Base-by-base conservation (phyloP, 768 basidiomycete genomes). In the Royoungia palumana region DNA sequence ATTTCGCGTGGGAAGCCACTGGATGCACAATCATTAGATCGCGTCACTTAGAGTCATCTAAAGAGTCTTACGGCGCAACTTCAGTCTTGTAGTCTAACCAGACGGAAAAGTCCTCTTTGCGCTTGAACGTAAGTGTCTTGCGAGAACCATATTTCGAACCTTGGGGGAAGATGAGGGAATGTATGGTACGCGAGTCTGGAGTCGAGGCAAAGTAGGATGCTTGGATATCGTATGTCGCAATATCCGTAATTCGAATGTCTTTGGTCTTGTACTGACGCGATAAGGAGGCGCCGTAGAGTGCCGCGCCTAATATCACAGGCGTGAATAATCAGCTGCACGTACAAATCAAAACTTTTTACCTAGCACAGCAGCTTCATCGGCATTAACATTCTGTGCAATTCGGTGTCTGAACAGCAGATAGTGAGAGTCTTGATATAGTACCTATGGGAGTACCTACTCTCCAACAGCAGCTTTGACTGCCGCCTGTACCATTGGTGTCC, bases 261-360 rank as follows among this genome's bases (percentile, higher is more conserved):
- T 98, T 99, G 41, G 96, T 96, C 72, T 89, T 88, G 78, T 96
- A 98, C 60, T 90, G 90, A 35, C 87, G 77, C 56, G 87, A 92
- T 22, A 94, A 77, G 20, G 82, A 77, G 4, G 96, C 95, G 14
- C 94, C 96, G 53, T 95, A 84, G 41, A 96, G 83, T 1, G 89
- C 95, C 20, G 95, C 94, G 36, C 86, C 82, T 75, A 47, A 43
- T 14, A 9, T 39, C 32, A 25, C 16, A 14, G 25, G 50, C 17
- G 10, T 9, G 44, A 17, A 21, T 17, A 27, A 5, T 51, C 47
- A 47, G 58, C 44, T 46, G 22, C 24, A 46, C n/a, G 19, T 24
- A 39, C 27, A 36, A 32, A 49, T 42, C 38, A 3, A 16, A 19
- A 7, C 7, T 20, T 41, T 57, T 19, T 65, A 76, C 87, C 93